Percentiles rank a stretch among this genome's conserved stretches.
These are phyloP conservation scores for Teratosphaeria pseudoeucalypti DNA, from an alignment of 2,329 filamentous ascomycete genomes.

Conservation along the genomic window DNA sequence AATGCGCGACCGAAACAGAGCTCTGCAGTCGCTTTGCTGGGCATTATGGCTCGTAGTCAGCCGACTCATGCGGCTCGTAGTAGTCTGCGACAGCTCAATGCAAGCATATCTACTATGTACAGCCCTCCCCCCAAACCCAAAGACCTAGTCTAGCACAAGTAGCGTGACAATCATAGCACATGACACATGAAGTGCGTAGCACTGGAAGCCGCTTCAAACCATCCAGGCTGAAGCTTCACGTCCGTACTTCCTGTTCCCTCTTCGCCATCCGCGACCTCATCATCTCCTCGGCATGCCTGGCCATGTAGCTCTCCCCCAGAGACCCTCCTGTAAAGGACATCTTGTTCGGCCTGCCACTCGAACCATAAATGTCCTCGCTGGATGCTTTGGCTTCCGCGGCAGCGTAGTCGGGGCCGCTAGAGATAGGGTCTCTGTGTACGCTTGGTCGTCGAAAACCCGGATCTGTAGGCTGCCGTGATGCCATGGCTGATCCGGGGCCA, in stretches of 20 bases:
- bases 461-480: slow-evolving; percentile 21
- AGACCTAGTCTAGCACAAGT: neutral
- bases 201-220: neutral
- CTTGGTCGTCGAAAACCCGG: slow-evolving; percentile 27
- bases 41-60: no score
- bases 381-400: slow-evolving; percentile 6
- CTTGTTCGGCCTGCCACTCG: slow-evolving; percentile 7
- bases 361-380: slow-evolving; percentile 9
- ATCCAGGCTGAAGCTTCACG: slow-evolving; percentile 44
- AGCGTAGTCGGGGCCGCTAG: slow-evolving; percentile 15
- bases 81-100: neutral
- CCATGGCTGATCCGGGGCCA: slow-evolving; percentile 13
- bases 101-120: neutral
- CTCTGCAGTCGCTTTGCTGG: neutral
- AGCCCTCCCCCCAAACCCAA: neutral
- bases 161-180: neutral
- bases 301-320: slow-evolving; percentile 27
- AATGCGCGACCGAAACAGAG: neutral
- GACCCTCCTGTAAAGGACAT: slow-evolving; percentile 20
- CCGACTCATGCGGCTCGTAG: neutral
- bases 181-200: neutral
- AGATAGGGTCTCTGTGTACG: slow-evolving; percentile 21
- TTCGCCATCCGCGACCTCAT: slow-evolving; percentile 7
- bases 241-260: slow-evolving; percentile 27
- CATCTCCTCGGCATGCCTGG: slow-evolving; percentile 20